phyloP scores from a whole-genome alignment of 148 eudicot species.

The Diospyros kaki region DNA sequence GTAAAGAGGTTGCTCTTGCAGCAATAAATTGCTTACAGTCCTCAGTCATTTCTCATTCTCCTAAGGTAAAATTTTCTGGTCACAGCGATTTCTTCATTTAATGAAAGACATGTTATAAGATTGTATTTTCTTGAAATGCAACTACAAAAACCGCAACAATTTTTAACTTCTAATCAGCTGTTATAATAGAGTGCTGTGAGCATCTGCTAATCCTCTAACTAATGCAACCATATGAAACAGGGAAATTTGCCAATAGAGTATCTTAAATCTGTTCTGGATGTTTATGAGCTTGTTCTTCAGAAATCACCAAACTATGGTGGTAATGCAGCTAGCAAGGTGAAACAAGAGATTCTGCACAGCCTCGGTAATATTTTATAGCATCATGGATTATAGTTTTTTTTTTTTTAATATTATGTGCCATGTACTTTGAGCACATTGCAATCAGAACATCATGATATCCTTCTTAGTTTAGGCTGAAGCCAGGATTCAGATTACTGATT shows the following conservation, averaged over 20 bases:
- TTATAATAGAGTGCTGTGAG: not conserved
- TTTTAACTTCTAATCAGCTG: not conserved
- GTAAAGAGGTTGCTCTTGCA: slow-evolving; percentile 95
- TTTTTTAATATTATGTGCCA: not conserved
- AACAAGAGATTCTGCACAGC: slow-evolving; percentile 89
- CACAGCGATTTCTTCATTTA: not conserved
- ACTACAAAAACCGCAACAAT: not conserved
- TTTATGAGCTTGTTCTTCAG: slow-evolving; percentile 67
- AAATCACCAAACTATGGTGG: slow-evolving; percentile 41
- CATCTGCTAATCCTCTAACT: slow-evolving; percentile 17
- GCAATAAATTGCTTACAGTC: slow-evolving; percentile 92
- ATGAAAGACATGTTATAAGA: not conserved
- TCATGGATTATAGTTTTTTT: slow-evolving; percentile 1
- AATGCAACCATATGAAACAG: slow-evolving; percentile 37
- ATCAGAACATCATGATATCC: not conserved
- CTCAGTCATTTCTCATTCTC: slow-evolving; percentile 76
- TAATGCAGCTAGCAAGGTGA: slow-evolving; percentile 58
- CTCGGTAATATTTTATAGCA: slow-evolving; percentile 53
- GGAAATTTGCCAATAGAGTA: slow-evolving; percentile 80
- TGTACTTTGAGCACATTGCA: not conserved
- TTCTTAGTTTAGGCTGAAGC: not conserved
- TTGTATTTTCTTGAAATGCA: not conserved
- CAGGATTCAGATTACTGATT: not conserved
- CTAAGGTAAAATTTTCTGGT: slow-evolving; percentile 47
- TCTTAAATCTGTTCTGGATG: slow-evolving; percentile 79